Percentiles rank a stretch among this genome's conserved stretches.
These are phyloP conservation scores for Yamadazyma membranifaciens DNA, from an alignment of 1,139 yeast genomes.

Conservation along the genomic window DNA sequence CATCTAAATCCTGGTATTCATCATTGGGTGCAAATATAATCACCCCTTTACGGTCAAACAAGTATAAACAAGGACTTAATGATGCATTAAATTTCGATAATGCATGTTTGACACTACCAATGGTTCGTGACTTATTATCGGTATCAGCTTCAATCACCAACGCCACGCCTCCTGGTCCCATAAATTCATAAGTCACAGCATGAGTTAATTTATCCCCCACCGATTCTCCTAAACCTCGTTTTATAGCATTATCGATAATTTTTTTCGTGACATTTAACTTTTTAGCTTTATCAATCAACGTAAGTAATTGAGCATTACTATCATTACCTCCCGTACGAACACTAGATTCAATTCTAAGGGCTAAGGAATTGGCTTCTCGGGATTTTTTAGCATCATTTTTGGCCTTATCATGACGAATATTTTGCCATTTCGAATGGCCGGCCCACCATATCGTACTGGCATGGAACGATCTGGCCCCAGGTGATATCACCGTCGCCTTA, in stretches of 20 bases:
- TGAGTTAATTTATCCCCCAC: conserved; percentile 29
- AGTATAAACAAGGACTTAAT: conserved; percentile 72
- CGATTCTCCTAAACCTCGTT: conserved; percentile 70
- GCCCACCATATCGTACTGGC: conserved; percentile 24
- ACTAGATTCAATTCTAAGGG: conserved; percentile 71
- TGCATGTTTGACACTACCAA: conserved; percentile 72
- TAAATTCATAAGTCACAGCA: conserved; percentile 74
- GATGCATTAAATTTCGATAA: conserved; percentile 70
- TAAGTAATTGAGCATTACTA: conserved; percentile 71
- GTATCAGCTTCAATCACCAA: conserved; percentile 82
- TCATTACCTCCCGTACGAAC: conserved; percentile 55
- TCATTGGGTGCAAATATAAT: conserved; percentile 48
- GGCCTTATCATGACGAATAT: conserved; percentile 90
- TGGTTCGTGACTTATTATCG: conserved; percentile 83
- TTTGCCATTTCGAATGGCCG: conserved; percentile 96
- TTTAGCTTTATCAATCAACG: conserved; percentile 77
- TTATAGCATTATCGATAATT: conserved; percentile 82
- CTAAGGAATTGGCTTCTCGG: conserved; percentile 66
- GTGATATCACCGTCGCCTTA: not conserved
- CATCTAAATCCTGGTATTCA: conserved; percentile 50
- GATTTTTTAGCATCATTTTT: conserved; percentile 83
- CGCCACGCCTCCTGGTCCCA: conserved; percentile 92
- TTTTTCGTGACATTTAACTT: conserved; percentile 78
- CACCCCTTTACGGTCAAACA: conserved; percentile 77
- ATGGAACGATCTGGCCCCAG: not conserved